Evolutionary conservation across 208 protist genomes (phyloP).

Genomic region (Plasmodiophora brassicae): DNA sequence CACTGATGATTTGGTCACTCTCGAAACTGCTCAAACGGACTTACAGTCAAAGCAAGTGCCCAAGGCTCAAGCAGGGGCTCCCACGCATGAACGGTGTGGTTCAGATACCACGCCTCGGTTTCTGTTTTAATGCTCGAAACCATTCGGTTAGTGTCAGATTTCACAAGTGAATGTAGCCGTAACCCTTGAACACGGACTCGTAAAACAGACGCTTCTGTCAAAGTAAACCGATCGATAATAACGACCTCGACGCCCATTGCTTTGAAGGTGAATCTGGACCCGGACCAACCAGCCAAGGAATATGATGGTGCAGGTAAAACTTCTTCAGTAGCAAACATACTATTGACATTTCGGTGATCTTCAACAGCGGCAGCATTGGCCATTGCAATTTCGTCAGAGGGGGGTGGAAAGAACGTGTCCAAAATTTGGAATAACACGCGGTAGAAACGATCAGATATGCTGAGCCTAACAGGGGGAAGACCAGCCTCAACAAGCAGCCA

Average conservation of each 20-base stretch:
- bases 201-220: background rate
- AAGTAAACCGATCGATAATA: background rate
- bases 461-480: too few relatives aligned
- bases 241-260: background rate
- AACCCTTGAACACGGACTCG: background rate
- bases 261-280: background rate
- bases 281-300: background rate
- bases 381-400: too few relatives aligned
- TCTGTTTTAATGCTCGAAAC: background rate
- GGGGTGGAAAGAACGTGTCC: background rate
- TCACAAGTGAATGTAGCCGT: background rate
- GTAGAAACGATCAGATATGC: background rate
- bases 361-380: background rate
- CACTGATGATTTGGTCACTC: background rate
- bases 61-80: background rate
- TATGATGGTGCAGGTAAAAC: background rate
- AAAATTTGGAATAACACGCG: background rate
- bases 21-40: background rate
- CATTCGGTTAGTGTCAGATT: background rate
- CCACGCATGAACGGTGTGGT: background rate
- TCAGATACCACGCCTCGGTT: background rate
- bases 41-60: background rate
- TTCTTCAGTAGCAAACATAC: background rate
- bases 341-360: background rate
- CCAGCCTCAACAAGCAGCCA: too few relatives aligned